Base-by-base conservation (phyloP, 768 basidiomycete species). In the Tricholoma terreum region DNA sequence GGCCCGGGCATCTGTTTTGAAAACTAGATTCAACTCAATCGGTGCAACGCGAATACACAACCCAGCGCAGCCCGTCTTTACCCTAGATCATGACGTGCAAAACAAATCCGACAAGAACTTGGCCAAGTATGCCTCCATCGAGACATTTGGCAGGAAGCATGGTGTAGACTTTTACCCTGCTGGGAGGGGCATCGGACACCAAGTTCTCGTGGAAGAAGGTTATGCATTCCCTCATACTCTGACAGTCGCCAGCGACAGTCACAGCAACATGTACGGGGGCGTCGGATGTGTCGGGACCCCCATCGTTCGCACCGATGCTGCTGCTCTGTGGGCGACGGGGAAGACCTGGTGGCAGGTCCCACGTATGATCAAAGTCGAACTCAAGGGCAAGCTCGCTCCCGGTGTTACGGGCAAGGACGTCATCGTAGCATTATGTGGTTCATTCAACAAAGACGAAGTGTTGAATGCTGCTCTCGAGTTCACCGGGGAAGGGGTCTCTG, bases 321-420 rank as follows among this genome's bases (percentile, higher is more conserved):
- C 94, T 0, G 96, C 90, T 19, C 81, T 99, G 10, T 99, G 97
- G 97, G 94, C 97, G 11, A 98, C 97, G 0, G 94, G 95, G 19
- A 92, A 90, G 70, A 98, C 97, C 1, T 99, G 97, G 97, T 98
- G 96, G 97, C 97, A 98, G 74, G 88, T 99, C 33, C 97, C 97
- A 12, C 84, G 93, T 4, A 94, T 98, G 84, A 84, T 99, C 70
- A 94, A 91, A 58, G 96, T 98, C 59, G 94, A 97, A 65, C 77
- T 99, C 50, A 83, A 80, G 56, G 96, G 96, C 6, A 77, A 75
- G 58, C 82, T 98, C 0, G 80, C 89, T 0, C 84, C 88, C 0
- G 97, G 97, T 3, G 96, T 98, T 1, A 95, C 94, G 0, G 97
- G 97, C 33, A 99, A 99, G 73, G 97, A 99, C 67, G 91, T 99